phyloP scores from a whole-genome alignment of 2,329 filamentous ascomycete genomes.

The Ophiocordyceps australis region DNA sequence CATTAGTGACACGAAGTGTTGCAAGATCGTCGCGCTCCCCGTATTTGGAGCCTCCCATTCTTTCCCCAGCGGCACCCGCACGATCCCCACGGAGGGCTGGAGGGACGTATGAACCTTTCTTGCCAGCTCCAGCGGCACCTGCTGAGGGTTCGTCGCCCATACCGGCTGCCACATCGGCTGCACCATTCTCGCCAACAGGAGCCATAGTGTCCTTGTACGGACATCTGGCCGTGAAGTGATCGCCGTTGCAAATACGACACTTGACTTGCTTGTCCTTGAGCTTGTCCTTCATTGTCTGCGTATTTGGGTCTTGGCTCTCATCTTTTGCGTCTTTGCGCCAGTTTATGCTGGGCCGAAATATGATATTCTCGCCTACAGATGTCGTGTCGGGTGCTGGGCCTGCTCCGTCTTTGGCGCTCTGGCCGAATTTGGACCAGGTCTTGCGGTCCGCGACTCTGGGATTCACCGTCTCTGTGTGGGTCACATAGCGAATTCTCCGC shows the following conservation, averaged over 20 bases:
- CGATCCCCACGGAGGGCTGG: constrained; percentile 69
- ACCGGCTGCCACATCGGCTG: constrained; percentile 35
- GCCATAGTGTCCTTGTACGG: constrained; percentile 99
- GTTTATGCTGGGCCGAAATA: constrained; percentile 83
- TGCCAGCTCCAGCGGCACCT: constrained; percentile 36
- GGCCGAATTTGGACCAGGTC: constrained; percentile 83
- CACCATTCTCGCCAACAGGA: constrained; percentile 46
- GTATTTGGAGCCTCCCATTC: constrained; percentile 69
- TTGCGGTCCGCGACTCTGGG: constrained; percentile 91
- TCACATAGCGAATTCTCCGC: constrained; percentile 81
- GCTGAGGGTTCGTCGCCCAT: constrained; percentile 28
- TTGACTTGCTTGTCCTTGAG: constrained; percentile 99
- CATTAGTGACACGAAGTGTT: constrained; percentile 93
- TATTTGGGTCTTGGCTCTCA: constrained; percentile 56
- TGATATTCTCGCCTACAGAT: constrained; percentile 91
- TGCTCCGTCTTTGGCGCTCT: constrained; percentile 64
- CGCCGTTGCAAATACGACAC: constrained; percentile 95
- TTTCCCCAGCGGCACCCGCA: constrained; percentile 48
- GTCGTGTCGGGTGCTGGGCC: constrained; percentile 84
- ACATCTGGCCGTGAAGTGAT: constrained; percentile 98
- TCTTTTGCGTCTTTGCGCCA: constrained; percentile 84
- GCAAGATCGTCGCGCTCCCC: constrained; percentile 89
- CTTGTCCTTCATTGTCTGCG: constrained; percentile 59
- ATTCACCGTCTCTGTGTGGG: constrained; percentile 87
- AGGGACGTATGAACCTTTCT: constrained; percentile 79